Conservation (phyloP, 768 basidiomycete genomes). For the Russula lepida region DNA sequence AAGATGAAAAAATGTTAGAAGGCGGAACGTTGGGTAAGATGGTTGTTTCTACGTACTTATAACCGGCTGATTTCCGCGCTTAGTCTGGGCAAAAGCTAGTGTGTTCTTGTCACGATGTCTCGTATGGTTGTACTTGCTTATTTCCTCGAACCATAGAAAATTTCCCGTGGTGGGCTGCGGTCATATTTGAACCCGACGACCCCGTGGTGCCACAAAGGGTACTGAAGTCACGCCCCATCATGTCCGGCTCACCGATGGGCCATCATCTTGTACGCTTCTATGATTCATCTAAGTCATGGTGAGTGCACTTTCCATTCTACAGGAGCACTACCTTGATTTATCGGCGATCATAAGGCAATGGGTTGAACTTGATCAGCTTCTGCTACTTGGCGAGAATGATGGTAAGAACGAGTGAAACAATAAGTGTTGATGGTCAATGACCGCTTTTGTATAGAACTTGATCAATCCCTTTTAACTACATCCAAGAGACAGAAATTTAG, state of each 20-base stretch:
- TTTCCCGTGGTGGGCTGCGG: conserved; percentile 86
- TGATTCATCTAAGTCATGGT: conserved; percentile 62
- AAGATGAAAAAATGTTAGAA: conserved; percentile 33
- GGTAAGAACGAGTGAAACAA: conserved; percentile 36
- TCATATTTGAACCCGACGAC: conserved; percentile 59
- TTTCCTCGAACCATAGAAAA: conserved; percentile 36
- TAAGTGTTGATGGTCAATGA: background rate
- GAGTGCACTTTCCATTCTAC: conserved; percentile 18
- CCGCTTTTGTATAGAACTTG: conserved; percentile 43
- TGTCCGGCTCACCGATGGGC: conserved; percentile 32
- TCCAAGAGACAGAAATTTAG: conserved; percentile 57
- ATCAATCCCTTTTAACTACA: conserved; percentile 49
- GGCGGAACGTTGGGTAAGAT: conserved; percentile 59
- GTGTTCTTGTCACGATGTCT: conserved; percentile 23
- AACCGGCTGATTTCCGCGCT: background rate
- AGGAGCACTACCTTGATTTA: background rate
- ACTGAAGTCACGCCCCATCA: conserved; percentile 29
- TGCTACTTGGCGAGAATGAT: conserved; percentile 57
- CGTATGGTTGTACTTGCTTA: background rate
- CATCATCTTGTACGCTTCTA: conserved; percentile 74
- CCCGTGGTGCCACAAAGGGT: conserved; percentile 32
- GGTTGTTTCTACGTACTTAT: background rate
- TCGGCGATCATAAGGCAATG: conserved; percentile 44
- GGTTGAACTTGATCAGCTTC: conserved; percentile 47
- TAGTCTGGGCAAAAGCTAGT: conserved; percentile 85